These are phyloP conservation scores for Neurospora sp. DNA, from an alignment of 2,329 filamentous ascomycete genomes.

Conservation along the genomic window DNA sequence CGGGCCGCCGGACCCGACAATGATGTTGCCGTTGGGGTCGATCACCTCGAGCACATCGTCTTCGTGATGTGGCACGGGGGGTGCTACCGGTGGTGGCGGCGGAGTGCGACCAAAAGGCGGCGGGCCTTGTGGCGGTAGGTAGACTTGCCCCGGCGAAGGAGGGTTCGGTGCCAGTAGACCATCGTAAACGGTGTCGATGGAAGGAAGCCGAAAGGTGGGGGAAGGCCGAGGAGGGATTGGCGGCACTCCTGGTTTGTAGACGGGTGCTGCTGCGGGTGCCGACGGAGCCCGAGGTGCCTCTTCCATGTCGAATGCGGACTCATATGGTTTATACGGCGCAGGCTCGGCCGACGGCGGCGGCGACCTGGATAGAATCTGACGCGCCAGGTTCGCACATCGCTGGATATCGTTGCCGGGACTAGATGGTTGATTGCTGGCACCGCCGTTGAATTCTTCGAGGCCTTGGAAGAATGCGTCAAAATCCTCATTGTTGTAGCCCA, in stretches of 20 bases:
- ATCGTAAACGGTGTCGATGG: background rate
- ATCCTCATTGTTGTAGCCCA: background rate
- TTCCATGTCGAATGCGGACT: background rate
- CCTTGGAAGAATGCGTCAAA: background rate
- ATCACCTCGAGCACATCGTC: slow-evolving; percentile 1
- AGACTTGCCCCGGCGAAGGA: background rate
- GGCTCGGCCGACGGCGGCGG: background rate
- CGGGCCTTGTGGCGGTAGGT: background rate
- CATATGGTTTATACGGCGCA: background rate
- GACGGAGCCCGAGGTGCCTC: background rate
- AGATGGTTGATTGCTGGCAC: background rate
- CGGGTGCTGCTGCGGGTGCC: background rate
- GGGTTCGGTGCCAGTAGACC: background rate
- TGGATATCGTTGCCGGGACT: background rate
- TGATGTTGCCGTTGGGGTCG: slow-evolving; percentile 4
- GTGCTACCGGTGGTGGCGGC: background rate
- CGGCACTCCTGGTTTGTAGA: background rate
- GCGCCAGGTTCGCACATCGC: background rate
- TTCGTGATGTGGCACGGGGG: background rate
- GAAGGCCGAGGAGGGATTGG: background rate
- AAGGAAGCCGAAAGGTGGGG: background rate
- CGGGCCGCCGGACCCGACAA: background rate
- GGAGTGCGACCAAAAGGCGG: background rate
- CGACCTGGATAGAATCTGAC: background rate
- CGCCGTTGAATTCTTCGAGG: background rate